Evolutionary conservation across 306 rosid genomes (phyloP).

Genomic region (Comarum palustre): DNA sequence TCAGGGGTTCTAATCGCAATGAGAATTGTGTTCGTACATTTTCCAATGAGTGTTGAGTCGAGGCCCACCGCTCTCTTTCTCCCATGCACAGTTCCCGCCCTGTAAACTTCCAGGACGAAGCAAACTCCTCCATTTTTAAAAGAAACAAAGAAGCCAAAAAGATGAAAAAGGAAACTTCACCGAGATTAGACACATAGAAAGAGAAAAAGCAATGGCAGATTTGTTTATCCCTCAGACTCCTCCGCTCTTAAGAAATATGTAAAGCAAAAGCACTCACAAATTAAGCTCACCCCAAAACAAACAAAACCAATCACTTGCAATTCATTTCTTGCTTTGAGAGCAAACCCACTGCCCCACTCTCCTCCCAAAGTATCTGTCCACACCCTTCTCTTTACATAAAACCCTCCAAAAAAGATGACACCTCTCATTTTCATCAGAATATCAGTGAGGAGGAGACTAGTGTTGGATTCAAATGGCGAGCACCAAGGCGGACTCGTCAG

Average conservation of each 20-base stretch:
- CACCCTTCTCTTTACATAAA: conserved; percentile 27
- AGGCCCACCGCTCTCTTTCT: not conserved
- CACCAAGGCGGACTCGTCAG: conserved; percentile 44
- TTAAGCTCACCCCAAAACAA: not conserved
- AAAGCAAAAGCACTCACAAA: conserved; percentile 32
- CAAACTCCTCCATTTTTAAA: not conserved
- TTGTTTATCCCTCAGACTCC: conserved; percentile 13
- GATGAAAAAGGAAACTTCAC: not conserved
- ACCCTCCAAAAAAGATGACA: not conserved
- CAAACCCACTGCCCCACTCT: conserved; percentile 54
- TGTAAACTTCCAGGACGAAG: not conserved
- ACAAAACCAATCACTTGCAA: conserved; percentile 2
- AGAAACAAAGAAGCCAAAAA: not conserved
- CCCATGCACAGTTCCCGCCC: not conserved
- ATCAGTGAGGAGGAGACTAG: not conserved
- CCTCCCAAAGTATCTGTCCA: conserved; percentile 69
- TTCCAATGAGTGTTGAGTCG: not conserved
- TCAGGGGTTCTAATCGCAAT: not conserved
- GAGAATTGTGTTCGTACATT: not conserved
- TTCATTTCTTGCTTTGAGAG: conserved; percentile 62
- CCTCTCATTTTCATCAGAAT: not conserved
- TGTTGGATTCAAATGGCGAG: conserved; percentile 59
- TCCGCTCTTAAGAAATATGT: not conserved
- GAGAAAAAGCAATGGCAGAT: not conserved
- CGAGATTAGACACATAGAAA: not conserved